Conservation (phyloP, 176 grass and related monocot genomes). For the Pontederia crassipes region DNA sequence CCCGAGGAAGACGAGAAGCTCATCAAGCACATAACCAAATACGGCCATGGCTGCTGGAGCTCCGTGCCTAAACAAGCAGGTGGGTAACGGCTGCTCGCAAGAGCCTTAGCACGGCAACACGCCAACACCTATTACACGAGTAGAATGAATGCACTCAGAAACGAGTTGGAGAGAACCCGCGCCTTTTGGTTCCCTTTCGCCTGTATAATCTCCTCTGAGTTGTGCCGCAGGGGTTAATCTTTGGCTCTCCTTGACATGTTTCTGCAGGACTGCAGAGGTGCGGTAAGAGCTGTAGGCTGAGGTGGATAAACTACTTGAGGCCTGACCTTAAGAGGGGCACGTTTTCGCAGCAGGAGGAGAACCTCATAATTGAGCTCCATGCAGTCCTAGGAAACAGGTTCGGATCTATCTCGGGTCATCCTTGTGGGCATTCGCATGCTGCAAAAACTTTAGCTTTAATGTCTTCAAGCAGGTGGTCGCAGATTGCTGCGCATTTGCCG, state of each 20-base stretch:
- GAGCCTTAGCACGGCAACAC: too few relatives aligned
- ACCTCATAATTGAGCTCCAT: slow-evolving; percentile 15
- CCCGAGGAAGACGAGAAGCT: slow-evolving; percentile 16
- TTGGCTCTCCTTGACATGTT: background rate
- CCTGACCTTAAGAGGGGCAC: slow-evolving; percentile 7
- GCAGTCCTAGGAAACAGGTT: slow-evolving; percentile 13
- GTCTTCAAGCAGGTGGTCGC: slow-evolving; percentile 5
- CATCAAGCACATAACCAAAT: slow-evolving; percentile 9
- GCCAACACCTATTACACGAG: too few relatives aligned
- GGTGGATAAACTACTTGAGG: slow-evolving; percentile 16
- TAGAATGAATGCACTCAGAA: background rate
- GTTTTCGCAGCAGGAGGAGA: slow-evolving; percentile 10
- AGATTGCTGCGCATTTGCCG: slow-evolving; percentile 12
- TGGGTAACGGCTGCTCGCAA: background rate
- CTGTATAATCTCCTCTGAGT: background rate
- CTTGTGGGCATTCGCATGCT: background rate
- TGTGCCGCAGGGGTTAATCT: background rate
- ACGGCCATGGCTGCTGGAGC: slow-evolving; percentile 13
- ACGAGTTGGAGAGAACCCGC: background rate
- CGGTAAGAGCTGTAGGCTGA: slow-evolving; percentile 15
- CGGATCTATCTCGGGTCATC: background rate
- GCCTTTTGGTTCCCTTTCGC: too few relatives aligned
- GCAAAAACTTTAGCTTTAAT: background rate
- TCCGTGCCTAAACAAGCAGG: slow-evolving; percentile 10
- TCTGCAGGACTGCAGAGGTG: slow-evolving; percentile 3